Evolutionary conservation across 2,329 filamentous ascomycete species (phyloP), one percentile per base, ranked within the genome.

Genomic region (Niveomyces coronatus): DNA sequence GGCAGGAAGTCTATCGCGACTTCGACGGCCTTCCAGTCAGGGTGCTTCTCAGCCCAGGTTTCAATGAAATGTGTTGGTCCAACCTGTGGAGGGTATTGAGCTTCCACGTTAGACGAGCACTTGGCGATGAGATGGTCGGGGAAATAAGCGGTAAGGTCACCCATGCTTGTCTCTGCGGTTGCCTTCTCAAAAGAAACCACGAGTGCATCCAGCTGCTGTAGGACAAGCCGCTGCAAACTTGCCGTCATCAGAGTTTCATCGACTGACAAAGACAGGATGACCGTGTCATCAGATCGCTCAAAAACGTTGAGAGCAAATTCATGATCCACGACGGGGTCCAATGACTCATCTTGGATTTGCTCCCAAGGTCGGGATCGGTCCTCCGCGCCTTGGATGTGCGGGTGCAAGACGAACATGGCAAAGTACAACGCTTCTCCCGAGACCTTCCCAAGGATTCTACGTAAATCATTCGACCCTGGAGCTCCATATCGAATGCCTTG

Each of bases 401-500:
- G 31, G n/a, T 34, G 31, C n/a, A 34, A 22, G 31, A 34, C 31
- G 20, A 34, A 34, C n/a, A 34, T 34, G 20, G 31, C 31, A 9
- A 22, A 22, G 14, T 34, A 34, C 9, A 34, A 15, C 3, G 31
- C 20, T 3, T 34, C 31, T 11, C 26, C 17, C 18, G 23, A 22
- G n/a, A 19, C 31, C 26, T 15, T 34, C 16, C 31, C 20, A 19
- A 34, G 31, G 17, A 15, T 34, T 22, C 26, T 34, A 15, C 31
- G 31, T 22, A 34, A 19, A 13, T 34, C 20, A 26, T 19, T 34
- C 23, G 31, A 34, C 20, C 26, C 31, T 19, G 31, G 31, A 16
- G 31, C 20, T 11, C 31, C 31, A 26, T 34, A 15, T 34, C 31
- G 31, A 11, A 34, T 34, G 19, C 31, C 31, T 17, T 34, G 5